A percentile compares a stretch with the other conserved stretches of the same genome.
Conservation (phyloP, 345 rosid species). For the Ceriops tagal region DNA sequence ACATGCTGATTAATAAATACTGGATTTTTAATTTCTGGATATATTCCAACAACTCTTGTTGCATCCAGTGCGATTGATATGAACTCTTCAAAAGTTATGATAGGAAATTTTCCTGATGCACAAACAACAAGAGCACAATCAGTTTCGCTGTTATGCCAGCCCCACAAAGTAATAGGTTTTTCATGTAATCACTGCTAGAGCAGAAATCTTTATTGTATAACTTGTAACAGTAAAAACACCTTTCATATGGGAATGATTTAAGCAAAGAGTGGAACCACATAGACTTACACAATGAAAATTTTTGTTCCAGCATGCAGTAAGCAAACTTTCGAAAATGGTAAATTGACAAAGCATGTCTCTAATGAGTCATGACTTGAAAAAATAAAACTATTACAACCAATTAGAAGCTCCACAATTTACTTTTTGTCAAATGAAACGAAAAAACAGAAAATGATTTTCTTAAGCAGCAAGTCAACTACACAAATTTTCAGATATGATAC, state of each 20-base stretch:
- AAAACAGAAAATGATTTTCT: too few species aligned
- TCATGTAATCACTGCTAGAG: not conserved
- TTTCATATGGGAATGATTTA: not conserved
- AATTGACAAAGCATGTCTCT: too few species aligned
- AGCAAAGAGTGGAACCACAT: not conserved
- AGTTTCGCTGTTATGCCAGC: not conserved
- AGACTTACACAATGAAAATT: too few species aligned
- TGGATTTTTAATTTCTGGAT: conserved; percentile 96
- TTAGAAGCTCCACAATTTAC: too few species aligned
- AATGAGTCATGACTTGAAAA: too few species aligned
- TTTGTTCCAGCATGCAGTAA: too few species aligned
- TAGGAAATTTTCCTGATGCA: conserved; percentile 67
- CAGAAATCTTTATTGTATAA: not conserved
- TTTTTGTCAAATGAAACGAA: too few species aligned
- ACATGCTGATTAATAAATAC: conserved; percentile 79
- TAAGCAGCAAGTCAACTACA: too few species aligned
- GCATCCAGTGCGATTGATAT: conserved; percentile 86
- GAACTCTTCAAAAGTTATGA: conserved; percentile 82
- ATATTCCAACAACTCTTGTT: conserved; percentile 83
- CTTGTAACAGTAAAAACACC: not conserved
- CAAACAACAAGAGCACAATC: conserved; percentile 9
- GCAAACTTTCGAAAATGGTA: too few species aligned
- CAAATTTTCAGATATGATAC: too few species aligned
- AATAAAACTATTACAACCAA: too few species aligned
- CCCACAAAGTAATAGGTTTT: not conserved